phyloP scores from a whole-genome alignment of 371 early-diverging fungal genomes.

The Smittium culicis region DNA sequence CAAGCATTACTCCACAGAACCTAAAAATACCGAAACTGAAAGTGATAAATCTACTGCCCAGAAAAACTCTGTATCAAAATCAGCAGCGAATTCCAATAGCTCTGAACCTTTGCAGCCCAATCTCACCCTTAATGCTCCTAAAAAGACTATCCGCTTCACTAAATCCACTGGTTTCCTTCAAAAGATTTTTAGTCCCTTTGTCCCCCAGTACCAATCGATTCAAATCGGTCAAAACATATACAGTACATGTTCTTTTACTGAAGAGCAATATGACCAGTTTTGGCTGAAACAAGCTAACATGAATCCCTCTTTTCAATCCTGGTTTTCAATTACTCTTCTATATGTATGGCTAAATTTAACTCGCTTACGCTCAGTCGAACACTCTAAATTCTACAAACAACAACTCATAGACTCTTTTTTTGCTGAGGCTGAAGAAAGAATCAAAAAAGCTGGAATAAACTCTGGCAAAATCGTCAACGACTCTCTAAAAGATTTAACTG shows the following conservation, averaged over 20 bases:
- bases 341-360: slow-evolving; percentile 91
- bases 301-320: slow-evolving; percentile 83
- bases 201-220: slow-evolving; percentile 12
- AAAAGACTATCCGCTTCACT: neutral
- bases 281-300: slow-evolving; percentile 39
- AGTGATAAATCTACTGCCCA: neutral
- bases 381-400: slow-evolving; percentile 66
- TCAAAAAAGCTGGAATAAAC: slow-evolving; percentile 50
- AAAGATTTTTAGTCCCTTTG: slow-evolving; percentile 4
- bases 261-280: slow-evolving; percentile 12
- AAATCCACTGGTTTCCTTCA: neutral
- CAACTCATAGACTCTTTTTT: slow-evolving; percentile 79
- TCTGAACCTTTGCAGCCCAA: neutral
- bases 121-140: neutral
- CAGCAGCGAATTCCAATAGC: neutral
- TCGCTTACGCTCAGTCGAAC: slow-evolving; percentile 52
- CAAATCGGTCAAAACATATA: slow-evolving; percentile 11
- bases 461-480: slow-evolving; percentile 54
- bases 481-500: slow-evolving; percentile 62
- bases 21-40: too few species aligned
- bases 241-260: neutral
- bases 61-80: neutral
- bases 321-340: slow-evolving; percentile 79
- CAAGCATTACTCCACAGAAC: neutral
- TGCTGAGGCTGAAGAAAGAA: slow-evolving; percentile 68